phyloP scores from a whole-genome alignment of 768 basidiomycete genomes.

The Calocybe indica region DNA sequence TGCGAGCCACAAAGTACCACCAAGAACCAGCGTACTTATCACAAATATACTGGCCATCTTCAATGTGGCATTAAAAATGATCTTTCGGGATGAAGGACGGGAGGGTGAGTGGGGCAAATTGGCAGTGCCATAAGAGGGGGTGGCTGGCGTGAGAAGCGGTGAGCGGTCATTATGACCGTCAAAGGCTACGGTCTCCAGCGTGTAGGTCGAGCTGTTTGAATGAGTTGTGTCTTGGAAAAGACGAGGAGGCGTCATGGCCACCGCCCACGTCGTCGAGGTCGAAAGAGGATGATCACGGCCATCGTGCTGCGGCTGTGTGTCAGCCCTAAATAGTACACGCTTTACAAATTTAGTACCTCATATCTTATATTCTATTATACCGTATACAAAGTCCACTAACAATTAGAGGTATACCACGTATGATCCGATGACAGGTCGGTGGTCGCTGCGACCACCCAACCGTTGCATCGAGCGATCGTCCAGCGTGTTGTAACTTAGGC shows the following conservation, averaged over 20 bases:
- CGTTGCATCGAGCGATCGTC: slow-evolving; percentile 71
- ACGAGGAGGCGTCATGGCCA: slow-evolving; percentile 12
- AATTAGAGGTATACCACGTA: slow-evolving; percentile 60
- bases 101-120: slow-evolving; percentile 30
- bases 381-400: neutral
- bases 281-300: slow-evolving; percentile 3
- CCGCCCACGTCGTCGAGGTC: slow-evolving; percentile 4
- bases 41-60: slow-evolving; percentile 81
- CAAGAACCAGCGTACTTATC: slow-evolving; percentile 62
- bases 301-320: too few species aligned
- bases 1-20: slow-evolving; percentile 73
- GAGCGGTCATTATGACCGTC: slow-evolving; percentile 27
- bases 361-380: neutral
- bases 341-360: too few species aligned
- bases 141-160: slow-evolving; percentile 38
- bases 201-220: slow-evolving; percentile 40
- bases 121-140: slow-evolving; percentile 49
- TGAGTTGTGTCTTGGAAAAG: slow-evolving; percentile 18
- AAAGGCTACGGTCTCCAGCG: slow-evolving; percentile 52
- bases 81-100: slow-evolving; percentile 40
- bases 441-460: slow-evolving; percentile 77
- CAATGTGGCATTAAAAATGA: slow-evolving; percentile 75
- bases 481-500: slow-evolving; percentile 66
- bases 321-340: too few species aligned
- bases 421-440: slow-evolving; percentile 78